A percentile compares a stretch with the other conserved stretches of the same genome.
These are phyloP conservation scores for Xylaria sp. DNA, from an alignment of 2,329 filamentous ascomycete species.

Conservation along the genomic window DNA sequence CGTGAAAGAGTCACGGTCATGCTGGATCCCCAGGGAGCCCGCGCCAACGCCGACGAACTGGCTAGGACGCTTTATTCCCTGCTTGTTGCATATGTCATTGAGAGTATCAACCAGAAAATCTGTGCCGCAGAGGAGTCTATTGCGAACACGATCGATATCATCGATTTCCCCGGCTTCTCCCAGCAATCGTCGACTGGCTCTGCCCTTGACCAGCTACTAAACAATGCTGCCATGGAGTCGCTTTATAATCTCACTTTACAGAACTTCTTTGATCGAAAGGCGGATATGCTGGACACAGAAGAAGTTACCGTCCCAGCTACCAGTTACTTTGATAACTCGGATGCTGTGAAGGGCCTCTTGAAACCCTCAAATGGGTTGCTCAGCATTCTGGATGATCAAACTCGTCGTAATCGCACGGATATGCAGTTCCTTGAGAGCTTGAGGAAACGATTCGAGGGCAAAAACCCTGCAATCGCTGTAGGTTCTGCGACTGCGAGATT, in stretches of 20 bases:
- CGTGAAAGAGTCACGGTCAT: slow-evolving; percentile 98
- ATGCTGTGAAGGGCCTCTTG: slow-evolving; percentile 89
- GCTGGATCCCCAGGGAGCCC: slow-evolving; percentile 91
- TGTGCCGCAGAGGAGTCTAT: slow-evolving; percentile 90
- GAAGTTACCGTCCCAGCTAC: slow-evolving; percentile 91
- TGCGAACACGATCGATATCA: slow-evolving; percentile 91
- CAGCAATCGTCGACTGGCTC: slow-evolving; percentile 86
- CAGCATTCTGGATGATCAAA: slow-evolving; percentile 96
- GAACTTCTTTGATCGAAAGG: slow-evolving; percentile 95
- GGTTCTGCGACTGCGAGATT: slow-evolving; percentile 78
- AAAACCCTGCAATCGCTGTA: slow-evolving; percentile 89
- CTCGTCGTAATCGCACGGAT: slow-evolving; percentile 86
- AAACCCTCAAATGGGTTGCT: slow-evolving; percentile 93
- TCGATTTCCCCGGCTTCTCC: slow-evolving; percentile 96
- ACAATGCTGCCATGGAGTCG: slow-evolving; percentile 91
- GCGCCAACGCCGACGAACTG: slow-evolving; percentile 92
- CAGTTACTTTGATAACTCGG: slow-evolving; percentile 97
- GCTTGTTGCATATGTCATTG: slow-evolving; percentile 92
- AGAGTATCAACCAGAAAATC: slow-evolving; percentile 88
- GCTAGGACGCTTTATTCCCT: slow-evolving; percentile 93
- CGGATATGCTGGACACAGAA: slow-evolving; percentile 92
- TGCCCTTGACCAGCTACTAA: slow-evolving; percentile 89
- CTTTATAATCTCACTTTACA: slow-evolving; percentile 94
- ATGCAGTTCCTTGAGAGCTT: slow-evolving; percentile 90
- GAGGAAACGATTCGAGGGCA: slow-evolving; percentile 92